A percentile compares a stretch with the other conserved stretches of the same genome.
Evolutionary conservation across 257 asterid genomes (phyloP).

Genomic region (Rehmannia glutinosa): DNA sequence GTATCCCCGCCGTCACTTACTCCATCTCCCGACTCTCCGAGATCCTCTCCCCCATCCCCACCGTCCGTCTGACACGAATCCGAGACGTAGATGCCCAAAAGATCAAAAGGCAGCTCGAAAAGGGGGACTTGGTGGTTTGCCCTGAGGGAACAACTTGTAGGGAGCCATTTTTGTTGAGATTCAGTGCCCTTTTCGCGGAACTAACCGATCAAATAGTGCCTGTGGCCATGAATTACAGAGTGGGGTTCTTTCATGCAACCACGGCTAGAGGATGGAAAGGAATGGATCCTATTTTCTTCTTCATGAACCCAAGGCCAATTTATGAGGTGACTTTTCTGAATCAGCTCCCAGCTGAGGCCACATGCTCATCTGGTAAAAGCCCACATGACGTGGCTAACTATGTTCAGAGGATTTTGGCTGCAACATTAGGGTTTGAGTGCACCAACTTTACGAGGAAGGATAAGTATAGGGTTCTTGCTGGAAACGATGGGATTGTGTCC

Average conservation of each 20-base stretch:
- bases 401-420: constrained; percentile 78
- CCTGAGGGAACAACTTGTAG: constrained; percentile 92
- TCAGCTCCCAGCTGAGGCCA: constrained; percentile 79
- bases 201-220: constrained; percentile 79
- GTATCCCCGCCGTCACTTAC: constrained; percentile 82
- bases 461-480: constrained; percentile 87
- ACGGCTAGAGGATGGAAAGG: constrained; percentile 92
- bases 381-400: constrained; percentile 90
- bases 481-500: constrained; percentile 67
- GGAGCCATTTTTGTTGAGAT: constrained; percentile 73
- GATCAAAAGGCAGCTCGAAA: constrained; percentile 52
- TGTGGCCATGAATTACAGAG: constrained; percentile 78
- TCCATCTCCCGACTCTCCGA: constrained; percentile 71
- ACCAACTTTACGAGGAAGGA: constrained; percentile 81
- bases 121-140: constrained; percentile 71
- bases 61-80: constrained; percentile 67
- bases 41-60: constrained; percentile 81
- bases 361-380: constrained; percentile 76
- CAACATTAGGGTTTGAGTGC: constrained; percentile 91
- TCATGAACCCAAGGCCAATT: constrained; percentile 86
- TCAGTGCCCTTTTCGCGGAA: constrained; percentile 83
- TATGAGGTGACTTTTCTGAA: constrained; percentile 78
- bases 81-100: constrained; percentile 60
- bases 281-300: constrained; percentile 80
- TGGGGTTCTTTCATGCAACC: constrained; percentile 81